Percentiles rank a stretch among this genome's conserved stretches.
Evolutionary conservation across 1,284 basidiomycete species (phyloP).

Genomic region (Moesziomyces sp.): DNA sequence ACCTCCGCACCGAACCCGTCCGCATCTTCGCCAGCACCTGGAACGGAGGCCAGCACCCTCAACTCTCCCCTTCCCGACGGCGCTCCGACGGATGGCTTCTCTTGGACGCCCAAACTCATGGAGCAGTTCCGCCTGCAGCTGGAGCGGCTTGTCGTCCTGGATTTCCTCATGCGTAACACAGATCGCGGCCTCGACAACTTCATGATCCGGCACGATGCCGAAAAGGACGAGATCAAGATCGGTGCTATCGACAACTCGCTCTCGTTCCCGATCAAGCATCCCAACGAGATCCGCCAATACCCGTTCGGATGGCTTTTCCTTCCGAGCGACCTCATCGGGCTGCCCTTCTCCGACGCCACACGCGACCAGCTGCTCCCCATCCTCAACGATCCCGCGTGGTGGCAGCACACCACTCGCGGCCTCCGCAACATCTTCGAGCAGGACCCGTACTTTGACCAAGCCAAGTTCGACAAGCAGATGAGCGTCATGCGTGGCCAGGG

Average conservation of each 20-base stretch:
- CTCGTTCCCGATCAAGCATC: slow-evolving; percentile 79
- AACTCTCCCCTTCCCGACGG: background rate
- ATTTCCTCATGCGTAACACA: slow-evolving; percentile 89
- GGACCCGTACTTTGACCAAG: slow-evolving; percentile 75
- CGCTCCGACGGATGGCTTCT: slow-evolving; percentile 71
- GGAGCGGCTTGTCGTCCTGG: slow-evolving; percentile 77
- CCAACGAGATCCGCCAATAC: slow-evolving; percentile 87
- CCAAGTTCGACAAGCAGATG: slow-evolving; percentile 77
- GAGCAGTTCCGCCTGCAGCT: slow-evolving; percentile 84
- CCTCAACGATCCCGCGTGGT: slow-evolving; percentile 85
- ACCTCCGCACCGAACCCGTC: background rate
- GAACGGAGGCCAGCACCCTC: background rate
- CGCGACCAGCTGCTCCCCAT: slow-evolving; percentile 83
- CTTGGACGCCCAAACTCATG: slow-evolving; percentile 81
- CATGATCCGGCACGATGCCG: slow-evolving; percentile 72
- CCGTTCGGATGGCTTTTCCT: slow-evolving; percentile 88
- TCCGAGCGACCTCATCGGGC: slow-evolving; percentile 80
- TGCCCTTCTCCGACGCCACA: slow-evolving; percentile 79
- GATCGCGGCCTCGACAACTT: slow-evolving; percentile 69
- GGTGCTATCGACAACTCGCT: slow-evolving; percentile 89
- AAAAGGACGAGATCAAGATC: slow-evolving; percentile 80
- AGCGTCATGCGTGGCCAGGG: slow-evolving; percentile 92
- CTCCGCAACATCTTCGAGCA: slow-evolving; percentile 80
- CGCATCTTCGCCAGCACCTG: background rate
- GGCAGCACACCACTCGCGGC: slow-evolving; percentile 84